A percentile compares a stretch with the other conserved stretches of the same genome.
These are phyloP conservation scores for Monosporozyma siamensis DNA, from an alignment of 805 yeast genomes.

Conservation along the genomic window DNA sequence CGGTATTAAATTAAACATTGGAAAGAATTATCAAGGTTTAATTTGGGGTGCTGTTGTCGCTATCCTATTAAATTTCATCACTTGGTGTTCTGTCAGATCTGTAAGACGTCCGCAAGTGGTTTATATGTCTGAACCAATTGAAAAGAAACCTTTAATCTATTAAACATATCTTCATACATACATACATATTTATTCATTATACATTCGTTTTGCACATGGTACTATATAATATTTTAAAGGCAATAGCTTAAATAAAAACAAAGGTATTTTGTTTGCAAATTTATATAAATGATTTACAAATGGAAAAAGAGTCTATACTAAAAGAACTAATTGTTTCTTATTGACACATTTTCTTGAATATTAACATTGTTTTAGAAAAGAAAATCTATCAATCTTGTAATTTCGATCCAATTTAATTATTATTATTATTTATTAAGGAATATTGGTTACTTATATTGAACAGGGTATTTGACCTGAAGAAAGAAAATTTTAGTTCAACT, in stretches of 20 bases:
- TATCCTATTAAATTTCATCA: constrained; percentile 32
- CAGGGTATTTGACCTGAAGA: neutral
- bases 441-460: neutral
- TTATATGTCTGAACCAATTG: constrained; percentile 13
- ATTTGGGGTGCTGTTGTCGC: constrained; percentile 57
- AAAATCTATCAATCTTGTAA: too few species aligned
- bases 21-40: constrained; percentile 46
- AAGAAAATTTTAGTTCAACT: neutral
- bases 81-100: constrained; percentile 30
- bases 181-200: neutral
- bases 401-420: too few species aligned
- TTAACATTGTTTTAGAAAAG: too few species aligned
- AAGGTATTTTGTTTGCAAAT: too few species aligned
- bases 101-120: constrained; percentile 9
- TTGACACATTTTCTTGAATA: too few species aligned
- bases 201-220: neutral
- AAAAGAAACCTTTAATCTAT: constrained; percentile 14
- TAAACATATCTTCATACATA: neutral
- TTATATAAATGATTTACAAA: too few species aligned
- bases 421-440: neutral
- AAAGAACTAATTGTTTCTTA: too few species aligned
- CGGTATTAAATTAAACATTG: constrained; percentile 48
- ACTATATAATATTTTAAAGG: too few species aligned
- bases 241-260: too few species aligned
- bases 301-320: neutral